Conservation (phyloP, 2,329 filamentous ascomycete species). For the Capronia epimyces region DNA sequence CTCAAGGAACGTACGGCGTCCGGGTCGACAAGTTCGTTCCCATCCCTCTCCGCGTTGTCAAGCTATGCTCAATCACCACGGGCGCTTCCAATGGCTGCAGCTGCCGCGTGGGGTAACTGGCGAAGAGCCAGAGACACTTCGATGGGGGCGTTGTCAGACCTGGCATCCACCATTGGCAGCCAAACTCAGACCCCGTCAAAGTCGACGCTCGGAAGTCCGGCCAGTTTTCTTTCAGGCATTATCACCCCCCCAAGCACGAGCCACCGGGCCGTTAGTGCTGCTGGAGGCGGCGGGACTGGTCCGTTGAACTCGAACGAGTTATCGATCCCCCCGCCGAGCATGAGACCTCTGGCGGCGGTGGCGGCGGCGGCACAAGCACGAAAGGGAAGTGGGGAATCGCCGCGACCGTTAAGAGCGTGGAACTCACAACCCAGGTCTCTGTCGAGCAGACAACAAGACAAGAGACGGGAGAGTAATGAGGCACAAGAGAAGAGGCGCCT, state of each 20-base stretch:
- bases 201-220: constrained; percentile 38
- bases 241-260: constrained; percentile 83
- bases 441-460: constrained; percentile 6
- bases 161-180: constrained; percentile 27
- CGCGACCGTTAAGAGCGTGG: constrained; percentile 21
- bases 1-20: constrained; percentile 81
- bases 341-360: constrained; percentile 24
- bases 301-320: constrained; percentile 38
- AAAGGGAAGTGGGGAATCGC: constrained; percentile 25
- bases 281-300: no score
- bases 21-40: constrained; percentile 62
- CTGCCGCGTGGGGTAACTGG: constrained; percentile 98
- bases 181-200: constrained; percentile 61
- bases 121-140: constrained; percentile 60
- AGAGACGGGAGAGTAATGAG: constrained; percentile 13
- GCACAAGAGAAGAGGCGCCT: constrained; percentile 22
- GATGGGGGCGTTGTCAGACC: constrained; percentile 40
- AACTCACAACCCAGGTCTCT: constrained; percentile 18
- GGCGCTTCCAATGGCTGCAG: constrained; percentile 71
- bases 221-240: constrained; percentile 67
- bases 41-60: constrained; percentile 71
- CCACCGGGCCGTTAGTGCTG: constrained; percentile 47
- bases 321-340: constrained; percentile 30
- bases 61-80: constrained; percentile 73
- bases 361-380: constrained; percentile 10